phyloP scores from a whole-genome alignment of 148 eudicot species.

The Vaccinium macrocarpon region DNA sequence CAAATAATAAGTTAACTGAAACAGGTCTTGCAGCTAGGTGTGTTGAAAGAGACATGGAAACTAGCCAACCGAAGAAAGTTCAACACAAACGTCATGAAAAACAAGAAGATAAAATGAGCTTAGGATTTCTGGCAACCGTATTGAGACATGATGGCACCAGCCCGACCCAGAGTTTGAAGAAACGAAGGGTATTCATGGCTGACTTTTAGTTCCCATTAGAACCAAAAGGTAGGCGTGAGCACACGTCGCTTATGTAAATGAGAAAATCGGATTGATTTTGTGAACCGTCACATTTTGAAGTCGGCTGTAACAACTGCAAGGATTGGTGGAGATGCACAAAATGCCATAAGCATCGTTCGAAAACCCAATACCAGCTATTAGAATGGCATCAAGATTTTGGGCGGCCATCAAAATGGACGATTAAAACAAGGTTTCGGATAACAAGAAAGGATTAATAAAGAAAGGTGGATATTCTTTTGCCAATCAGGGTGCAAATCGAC shows the following conservation, averaged over 20 bases:
- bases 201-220: neutral
- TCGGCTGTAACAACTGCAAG: neutral
- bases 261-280: neutral
- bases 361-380: neutral
- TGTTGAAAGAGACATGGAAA: neutral
- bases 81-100: neutral
- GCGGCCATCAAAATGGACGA: neutral
- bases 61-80: neutral
- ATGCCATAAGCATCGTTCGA: neutral
- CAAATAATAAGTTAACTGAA: neutral
- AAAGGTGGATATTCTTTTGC: neutral
- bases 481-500: neutral
- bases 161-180: neutral
- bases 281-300: neutral
- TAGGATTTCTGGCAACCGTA: neutral
- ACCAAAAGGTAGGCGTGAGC: neutral
- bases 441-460: neutral
- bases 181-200: neutral
- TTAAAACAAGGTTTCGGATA: neutral
- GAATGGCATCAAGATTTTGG: neutral
- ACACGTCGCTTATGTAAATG: neutral
- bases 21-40: neutral
- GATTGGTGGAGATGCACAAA: neutral
- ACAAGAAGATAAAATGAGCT: neutral
- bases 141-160: neutral